Evolutionary conservation across 2,329 filamentous ascomycete species (phyloP).

Genomic region (Pseudogymnoascus sp.): DNA sequence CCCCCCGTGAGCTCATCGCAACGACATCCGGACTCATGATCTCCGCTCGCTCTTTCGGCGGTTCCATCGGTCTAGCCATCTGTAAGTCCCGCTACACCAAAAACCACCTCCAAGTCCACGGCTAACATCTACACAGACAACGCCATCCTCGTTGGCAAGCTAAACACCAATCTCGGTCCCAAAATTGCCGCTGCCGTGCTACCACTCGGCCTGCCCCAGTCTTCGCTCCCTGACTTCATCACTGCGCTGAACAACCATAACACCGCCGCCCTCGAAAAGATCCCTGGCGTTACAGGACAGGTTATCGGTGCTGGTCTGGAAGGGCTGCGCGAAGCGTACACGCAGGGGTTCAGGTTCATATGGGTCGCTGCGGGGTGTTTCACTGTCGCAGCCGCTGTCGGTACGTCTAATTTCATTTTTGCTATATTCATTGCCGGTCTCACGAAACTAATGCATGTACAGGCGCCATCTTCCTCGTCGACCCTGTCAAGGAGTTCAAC

Average conservation of each 20-base stretch:
- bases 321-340: constrained; percentile 25
- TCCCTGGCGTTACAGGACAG: constrained; percentile 25
- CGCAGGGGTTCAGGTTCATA: constrained; percentile 25
- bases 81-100: constrained; percentile 9
- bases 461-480: constrained; percentile 25
- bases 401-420: neutral
- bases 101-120: no score
- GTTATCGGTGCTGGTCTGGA: constrained; percentile 24
- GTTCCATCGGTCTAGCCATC: constrained; percentile 41
- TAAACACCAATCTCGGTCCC: constrained; percentile 22
- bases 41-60: constrained; percentile 35
- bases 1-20: constrained; percentile 30
- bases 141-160: constrained; percentile 25
- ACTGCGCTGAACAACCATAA: constrained; percentile 23
- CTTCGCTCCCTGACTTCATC: constrained; percentile 23
- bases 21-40: constrained; percentile 29
- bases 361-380: constrained; percentile 29
- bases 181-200: constrained; percentile 29
- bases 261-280: constrained; percentile 18
- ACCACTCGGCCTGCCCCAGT: constrained; percentile 22
- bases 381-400: constrained; percentile 16
- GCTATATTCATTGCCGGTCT: neutral
- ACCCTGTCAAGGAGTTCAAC: constrained; percentile 31
- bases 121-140: constrained; percentile 17
- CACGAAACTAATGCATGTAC: constrained; percentile 15